phyloP scores from a whole-genome alignment of 371 early-diverging fungal genomes.

The Fennellomyces sp. region DNA sequence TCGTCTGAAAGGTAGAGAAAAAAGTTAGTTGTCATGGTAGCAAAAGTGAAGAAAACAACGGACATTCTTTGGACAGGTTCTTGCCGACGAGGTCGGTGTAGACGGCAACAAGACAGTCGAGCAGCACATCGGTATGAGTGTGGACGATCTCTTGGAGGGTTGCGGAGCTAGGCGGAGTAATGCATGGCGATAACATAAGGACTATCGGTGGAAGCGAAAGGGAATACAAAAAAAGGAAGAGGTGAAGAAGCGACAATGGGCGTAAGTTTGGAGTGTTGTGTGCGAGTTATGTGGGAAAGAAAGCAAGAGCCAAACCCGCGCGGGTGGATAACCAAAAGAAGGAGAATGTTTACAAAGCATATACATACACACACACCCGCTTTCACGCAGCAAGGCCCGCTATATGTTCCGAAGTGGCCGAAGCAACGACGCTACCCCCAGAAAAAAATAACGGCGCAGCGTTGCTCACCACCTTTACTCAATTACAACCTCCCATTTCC shows the following conservation, averaged over 20 bases:
- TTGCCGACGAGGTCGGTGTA: constrained; percentile 11
- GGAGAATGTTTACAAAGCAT: constrained; percentile 4
- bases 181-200: constrained; percentile 2
- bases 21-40: neutral
- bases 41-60: neutral
- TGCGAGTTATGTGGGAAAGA: neutral
- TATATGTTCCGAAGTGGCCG: neutral
- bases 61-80: constrained; percentile 15
- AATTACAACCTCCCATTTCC: neutral
- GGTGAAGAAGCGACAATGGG: neutral
- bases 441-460: too few species aligned
- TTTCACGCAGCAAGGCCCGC: too few species aligned
- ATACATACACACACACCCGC: neutral
- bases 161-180: constrained; percentile 12
- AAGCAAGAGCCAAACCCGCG: neutral
- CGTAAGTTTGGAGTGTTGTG: too few species aligned
- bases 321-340: neutral
- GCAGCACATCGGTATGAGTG: constrained; percentile 8
- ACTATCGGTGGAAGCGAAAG: neutral
- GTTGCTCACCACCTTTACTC: neutral
- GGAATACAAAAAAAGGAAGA: neutral
- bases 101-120: constrained; percentile 22
- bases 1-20: constrained; percentile 52
- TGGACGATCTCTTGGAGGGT: constrained; percentile 5
- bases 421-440: too few species aligned